Conservation (phyloP, 805 yeast genomes). For the Candida khao-thaluensis region DNA sequence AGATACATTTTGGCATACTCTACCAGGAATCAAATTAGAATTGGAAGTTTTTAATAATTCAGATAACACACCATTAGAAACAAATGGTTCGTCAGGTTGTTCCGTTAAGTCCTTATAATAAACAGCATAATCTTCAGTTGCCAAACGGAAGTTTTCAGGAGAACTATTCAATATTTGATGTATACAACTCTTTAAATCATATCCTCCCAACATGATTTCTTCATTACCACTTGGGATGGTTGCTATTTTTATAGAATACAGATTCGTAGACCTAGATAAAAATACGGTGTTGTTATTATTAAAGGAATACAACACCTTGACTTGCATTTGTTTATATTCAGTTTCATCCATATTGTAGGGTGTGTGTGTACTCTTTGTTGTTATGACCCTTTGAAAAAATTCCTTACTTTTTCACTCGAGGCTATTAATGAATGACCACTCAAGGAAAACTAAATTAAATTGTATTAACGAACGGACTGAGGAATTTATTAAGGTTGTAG, state of each 20-base stretch:
- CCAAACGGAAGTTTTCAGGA: constrained; percentile 42
- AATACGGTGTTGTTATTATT: constrained; percentile 43
- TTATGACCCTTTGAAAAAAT: too few species aligned
- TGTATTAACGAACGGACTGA: constrained; percentile 4
- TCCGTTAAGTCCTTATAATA: constrained; percentile 47
- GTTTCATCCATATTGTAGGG: constrained; percentile 12
- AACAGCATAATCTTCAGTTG: constrained; percentile 43
- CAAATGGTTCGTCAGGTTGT: constrained; percentile 50
- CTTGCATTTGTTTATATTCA: constrained; percentile 40
- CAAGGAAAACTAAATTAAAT: not conserved
- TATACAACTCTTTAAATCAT: constrained; percentile 38
- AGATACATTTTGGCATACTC: constrained; percentile 59
- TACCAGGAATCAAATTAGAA: constrained; percentile 42
- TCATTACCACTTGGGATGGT: constrained; percentile 32
- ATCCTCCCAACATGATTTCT: constrained; percentile 40
- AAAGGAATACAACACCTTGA: constrained; percentile 45
- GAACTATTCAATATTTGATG: constrained; percentile 38
- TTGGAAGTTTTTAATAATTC: constrained; percentile 26
- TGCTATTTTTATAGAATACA: constrained; percentile 37
- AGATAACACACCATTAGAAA: constrained; percentile 41
- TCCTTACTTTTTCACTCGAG: too few species aligned
- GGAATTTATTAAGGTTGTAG: not conserved
- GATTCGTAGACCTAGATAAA: constrained; percentile 37
- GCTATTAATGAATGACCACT: constrained; percentile 1
- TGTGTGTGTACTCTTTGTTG: not conserved